Percentiles rank a stretch among this genome's conserved stretches.
phyloP scores from a whole-genome alignment of 129 eudicot genomes.

The Sambucus nigra region DNA sequence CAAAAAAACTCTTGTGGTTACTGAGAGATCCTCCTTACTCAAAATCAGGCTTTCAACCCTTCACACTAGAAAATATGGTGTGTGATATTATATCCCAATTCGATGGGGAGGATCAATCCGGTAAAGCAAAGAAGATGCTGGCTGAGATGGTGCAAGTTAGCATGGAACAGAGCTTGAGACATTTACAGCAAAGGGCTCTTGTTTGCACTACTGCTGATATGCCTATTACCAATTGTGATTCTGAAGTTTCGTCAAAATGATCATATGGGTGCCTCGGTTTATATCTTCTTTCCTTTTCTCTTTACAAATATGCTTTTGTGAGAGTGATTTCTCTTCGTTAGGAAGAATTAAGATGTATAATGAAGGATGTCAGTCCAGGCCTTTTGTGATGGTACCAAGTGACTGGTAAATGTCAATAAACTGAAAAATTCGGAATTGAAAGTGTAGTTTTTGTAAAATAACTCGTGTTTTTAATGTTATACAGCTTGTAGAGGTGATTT shows the following conservation, averaged over 20 bases:
- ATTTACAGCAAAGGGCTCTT: slow-evolving; percentile 86
- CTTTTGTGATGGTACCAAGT: slow-evolving; percentile 51
- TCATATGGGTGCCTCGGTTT: background rate
- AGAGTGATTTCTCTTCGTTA: slow-evolving; percentile 14
- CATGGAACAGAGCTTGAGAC: slow-evolving; percentile 89
- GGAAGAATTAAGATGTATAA: slow-evolving; percentile 8
- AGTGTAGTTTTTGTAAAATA: slow-evolving; percentile 15
- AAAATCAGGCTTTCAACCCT: slow-evolving; percentile 58
- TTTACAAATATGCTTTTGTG: slow-evolving; percentile 18
- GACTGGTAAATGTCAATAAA: slow-evolving; percentile 63
- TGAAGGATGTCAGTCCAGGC: slow-evolving; percentile 75
- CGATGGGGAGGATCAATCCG: slow-evolving; percentile 78
- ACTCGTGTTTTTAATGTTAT: slow-evolving; percentile 18
- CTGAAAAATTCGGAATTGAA: background rate
- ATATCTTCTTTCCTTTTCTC: background rate
- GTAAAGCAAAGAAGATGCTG: slow-evolving; percentile 90
- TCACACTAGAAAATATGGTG: slow-evolving; percentile 67
- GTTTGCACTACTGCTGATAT: slow-evolving; percentile 69
- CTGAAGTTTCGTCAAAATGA: slow-evolving; percentile 55
- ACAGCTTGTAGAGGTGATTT: background rate
- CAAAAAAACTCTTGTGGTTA: slow-evolving; percentile 53
- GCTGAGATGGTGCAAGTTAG: slow-evolving; percentile 98
- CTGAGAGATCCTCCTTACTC: slow-evolving; percentile 71
- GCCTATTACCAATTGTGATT: slow-evolving; percentile 38
- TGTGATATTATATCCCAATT: slow-evolving; percentile 59